A percentile compares a stretch with the other conserved stretches of the same genome.
Conservation (phyloP, 1,139 yeast genomes). For the Hansenula anomala region DNA sequence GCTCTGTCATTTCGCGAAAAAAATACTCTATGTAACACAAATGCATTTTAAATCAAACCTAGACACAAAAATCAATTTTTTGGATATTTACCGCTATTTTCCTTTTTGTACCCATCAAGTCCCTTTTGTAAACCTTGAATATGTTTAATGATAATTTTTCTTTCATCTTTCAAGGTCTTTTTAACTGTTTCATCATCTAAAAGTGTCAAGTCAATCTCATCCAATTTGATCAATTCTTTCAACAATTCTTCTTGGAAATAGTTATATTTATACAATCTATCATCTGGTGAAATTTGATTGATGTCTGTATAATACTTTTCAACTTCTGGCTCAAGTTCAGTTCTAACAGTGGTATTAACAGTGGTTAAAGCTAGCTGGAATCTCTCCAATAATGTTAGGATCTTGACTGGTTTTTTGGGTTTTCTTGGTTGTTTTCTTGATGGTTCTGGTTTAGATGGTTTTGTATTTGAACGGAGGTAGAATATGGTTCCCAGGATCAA, state of each 20-base stretch:
- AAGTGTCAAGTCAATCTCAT: conserved; percentile 50
- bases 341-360: background rate
- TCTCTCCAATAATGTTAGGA: background rate
- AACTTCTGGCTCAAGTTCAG: background rate
- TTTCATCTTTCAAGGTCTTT: conserved; percentile 46
- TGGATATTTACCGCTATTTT: background rate
- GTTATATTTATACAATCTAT: conserved; percentile 39
- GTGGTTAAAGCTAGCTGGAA: background rate
- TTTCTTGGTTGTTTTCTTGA: background rate
- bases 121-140: conserved; percentile 58
- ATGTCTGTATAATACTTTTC: background rate
- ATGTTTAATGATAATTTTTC: conserved; percentile 55
- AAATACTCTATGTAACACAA: no score
- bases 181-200: conserved; percentile 31
- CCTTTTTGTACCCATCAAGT: conserved; percentile 47
- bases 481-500: background rate
- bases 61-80: background rate
- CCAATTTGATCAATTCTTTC: conserved; percentile 61
- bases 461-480: background rate
- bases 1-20: no score
- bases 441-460: background rate
- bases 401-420: background rate
- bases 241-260: conserved; percentile 64
- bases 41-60: no score
- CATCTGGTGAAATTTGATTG: conserved; percentile 8